A percentile compares a stretch with the other conserved stretches of the same genome.
Conservation (phyloP, 2,329 filamentous ascomycete species). For the Bipolaris oryzae region DNA sequence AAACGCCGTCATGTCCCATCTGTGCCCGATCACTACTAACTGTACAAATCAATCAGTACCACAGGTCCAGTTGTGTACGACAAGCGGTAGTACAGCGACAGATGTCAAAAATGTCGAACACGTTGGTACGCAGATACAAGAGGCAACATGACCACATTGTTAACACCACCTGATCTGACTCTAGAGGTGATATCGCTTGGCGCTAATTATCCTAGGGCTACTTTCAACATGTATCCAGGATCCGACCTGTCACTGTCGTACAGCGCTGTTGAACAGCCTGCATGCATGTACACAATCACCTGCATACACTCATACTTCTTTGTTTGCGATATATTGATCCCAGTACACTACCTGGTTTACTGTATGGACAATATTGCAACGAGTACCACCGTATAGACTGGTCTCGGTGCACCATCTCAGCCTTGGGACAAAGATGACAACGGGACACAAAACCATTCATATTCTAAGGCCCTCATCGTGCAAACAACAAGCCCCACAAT, state of each 20-base stretch:
- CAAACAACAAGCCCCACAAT: not conserved
- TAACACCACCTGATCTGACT: not conserved
- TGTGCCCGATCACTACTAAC: not conserved
- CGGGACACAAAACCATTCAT: not conserved
- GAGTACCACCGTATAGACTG: not conserved
- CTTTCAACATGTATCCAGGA: not conserved
- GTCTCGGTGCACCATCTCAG: not conserved
- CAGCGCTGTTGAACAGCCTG: not conserved
- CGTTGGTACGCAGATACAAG: slow-evolving; percentile 12
- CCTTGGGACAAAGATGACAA: not conserved
- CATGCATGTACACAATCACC: not conserved
- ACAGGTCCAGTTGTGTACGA: slow-evolving; percentile 6
- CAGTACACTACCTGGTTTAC: not conserved
- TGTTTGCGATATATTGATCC: not conserved
- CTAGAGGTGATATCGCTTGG: not conserved
- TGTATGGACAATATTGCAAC: not conserved
- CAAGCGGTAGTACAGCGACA: slow-evolving; percentile 2
- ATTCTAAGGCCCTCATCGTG: not conserved
- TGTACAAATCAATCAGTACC: not conserved
- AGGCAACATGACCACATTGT: not conserved
- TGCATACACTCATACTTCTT: not conserved
- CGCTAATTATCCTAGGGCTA: not conserved
- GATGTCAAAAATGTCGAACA: slow-evolving; percentile 11
- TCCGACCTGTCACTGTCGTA: not conserved
- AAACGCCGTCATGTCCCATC: not conserved